Base-by-base conservation (phyloP, 140 eudicot species). In the Eryngium alpinum region DNA sequence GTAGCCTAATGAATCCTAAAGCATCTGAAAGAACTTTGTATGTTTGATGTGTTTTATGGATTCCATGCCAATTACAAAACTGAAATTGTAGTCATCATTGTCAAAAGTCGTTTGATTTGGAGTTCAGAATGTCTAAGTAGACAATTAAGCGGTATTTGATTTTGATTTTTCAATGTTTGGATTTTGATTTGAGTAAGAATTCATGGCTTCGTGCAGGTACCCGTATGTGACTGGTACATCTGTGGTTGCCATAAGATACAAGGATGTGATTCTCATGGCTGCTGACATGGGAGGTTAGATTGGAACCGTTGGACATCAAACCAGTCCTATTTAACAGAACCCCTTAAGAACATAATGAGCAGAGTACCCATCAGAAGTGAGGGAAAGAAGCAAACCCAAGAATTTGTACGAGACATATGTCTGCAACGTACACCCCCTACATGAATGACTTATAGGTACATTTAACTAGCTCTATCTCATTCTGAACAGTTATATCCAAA, bases 241-340 rank as follows among this genome's bases (percentile, higher is more conserved):
- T 16, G 96, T 94, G 50, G 82, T 94, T 63, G 98, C 92, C 56
- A 92, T 94, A 84, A 94, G 92, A 82, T 94, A 92, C 88, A 90
- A 92, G 81, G 98, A 94, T 90, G 98, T 97, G 4, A 83, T 94
- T 78, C 98, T 94, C 83, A 84, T 94, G 90, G 97, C 96, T 83
- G 96, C 98, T 86, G 98, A 94, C 83, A 94, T 94, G 98, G 98
- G 97, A 92, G 98, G 98, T 93, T 56, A 72, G 86, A 12, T 78
- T 7, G 11, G 31, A 4, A 22, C 34, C 44, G n/a, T n/a, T n/a
- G n/a, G n/a, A n/a, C n/a, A n/a, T n/a, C n/a, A n/a, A n/a, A n/a
- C n/a, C n/a, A n/a, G n/a, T n/a, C n/a, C n/a, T n/a, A n/a, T n/a
- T n/a, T n/a, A n/a, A n/a, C n/a, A n/a, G n/a, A n/a, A n/a, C n/a